phyloP scores from a whole-genome alignment of 1,284 basidiomycete genomes.

The Ceratobasidium papillatum region DNA sequence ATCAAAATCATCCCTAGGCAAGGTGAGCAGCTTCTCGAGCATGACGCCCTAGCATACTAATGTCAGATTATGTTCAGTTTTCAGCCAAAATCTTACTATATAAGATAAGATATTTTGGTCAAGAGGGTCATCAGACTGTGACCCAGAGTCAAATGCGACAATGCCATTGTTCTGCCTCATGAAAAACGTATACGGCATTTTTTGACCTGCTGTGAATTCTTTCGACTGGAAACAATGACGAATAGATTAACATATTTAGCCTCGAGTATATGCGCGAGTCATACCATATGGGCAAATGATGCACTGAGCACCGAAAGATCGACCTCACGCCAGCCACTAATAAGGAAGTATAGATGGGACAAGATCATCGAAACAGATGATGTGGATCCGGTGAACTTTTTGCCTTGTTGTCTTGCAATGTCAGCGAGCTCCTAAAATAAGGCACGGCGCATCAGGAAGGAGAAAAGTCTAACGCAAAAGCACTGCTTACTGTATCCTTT shows the following conservation, averaged over 20 bases:
- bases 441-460: background rate
- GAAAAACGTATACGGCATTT: conserved; percentile 77
- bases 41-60: conserved; percentile 72
- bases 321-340: conserved; percentile 70
- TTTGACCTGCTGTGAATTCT: conserved; percentile 81
- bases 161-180: conserved; percentile 69
- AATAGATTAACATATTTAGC: conserved; percentile 20
- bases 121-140: conserved; percentile 54
- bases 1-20: conserved; percentile 70
- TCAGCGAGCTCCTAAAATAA: conserved; percentile 66
- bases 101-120: conserved; percentile 81
- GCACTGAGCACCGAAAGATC: conserved; percentile 67
- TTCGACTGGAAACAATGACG: conserved; percentile 56
- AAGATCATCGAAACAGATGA: conserved; percentile 89
- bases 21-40: conserved; percentile 89
- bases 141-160: conserved; percentile 82
- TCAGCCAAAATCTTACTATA: conserved; percentile 63
- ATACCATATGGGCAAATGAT: conserved; percentile 69
- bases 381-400: conserved; percentile 85
- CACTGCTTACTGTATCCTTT: conserved; percentile 67
- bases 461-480: conserved; percentile 4
- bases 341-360: conserved; percentile 87
- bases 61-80: conserved; percentile 1
- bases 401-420: conserved; percentile 67
- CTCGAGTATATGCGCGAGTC: conserved; percentile 44